Evolutionary conservation across 345 rosid genomes (phyloP), one percentile per base, ranked within the genome.

Genomic region (Salix suchowensis): DNA sequence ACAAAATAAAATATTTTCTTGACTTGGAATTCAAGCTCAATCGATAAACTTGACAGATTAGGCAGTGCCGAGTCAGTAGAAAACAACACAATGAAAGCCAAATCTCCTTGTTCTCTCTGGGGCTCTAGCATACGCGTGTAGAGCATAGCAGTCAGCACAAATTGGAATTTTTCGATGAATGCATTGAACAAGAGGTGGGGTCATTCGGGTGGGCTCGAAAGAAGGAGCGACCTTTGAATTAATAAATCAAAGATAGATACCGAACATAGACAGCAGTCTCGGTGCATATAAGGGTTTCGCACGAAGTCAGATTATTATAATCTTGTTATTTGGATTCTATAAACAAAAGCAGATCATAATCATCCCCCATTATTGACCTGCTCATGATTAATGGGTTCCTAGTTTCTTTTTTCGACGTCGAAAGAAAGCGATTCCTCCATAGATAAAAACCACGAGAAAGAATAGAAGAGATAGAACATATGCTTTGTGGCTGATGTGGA

Each of bases 191-290:
- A 16, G 10, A 64, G 24, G 73, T 30, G 75, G 79, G 77, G 75
- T 16, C 72, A 16, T 34, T 26, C 39, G 70, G 73, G 83, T 83
- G 81, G 86, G 83, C 60, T 79, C 74, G 65, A 60, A 70, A 42
- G 78, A 76, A 73, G 81, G 74, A 83, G 30, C 76, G 39, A 66
- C 85, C 86, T 75, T 77, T 66, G n/a, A 80, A 83, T 77, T 64
- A 68, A 79, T 26, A 65, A 68, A 79, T 34, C 65, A 21, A 69
- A 26, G 67, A 65, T 65, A 16, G 67, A 30, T 30, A 30, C 32
- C 32, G 2, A 30, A 30, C 32, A 26, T 26, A 26, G 26, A 26
- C 1, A 26, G 26, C 26, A 18, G 46, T 55, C 37, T 48, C 46
- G 13, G 21, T 48, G n/a, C 61, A 50, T 76, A 66, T 54, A 26